Conservation (phyloP, 2,329 filamentous ascomycete genomes). For the Teratosphaeriaceae sp. region DNA sequence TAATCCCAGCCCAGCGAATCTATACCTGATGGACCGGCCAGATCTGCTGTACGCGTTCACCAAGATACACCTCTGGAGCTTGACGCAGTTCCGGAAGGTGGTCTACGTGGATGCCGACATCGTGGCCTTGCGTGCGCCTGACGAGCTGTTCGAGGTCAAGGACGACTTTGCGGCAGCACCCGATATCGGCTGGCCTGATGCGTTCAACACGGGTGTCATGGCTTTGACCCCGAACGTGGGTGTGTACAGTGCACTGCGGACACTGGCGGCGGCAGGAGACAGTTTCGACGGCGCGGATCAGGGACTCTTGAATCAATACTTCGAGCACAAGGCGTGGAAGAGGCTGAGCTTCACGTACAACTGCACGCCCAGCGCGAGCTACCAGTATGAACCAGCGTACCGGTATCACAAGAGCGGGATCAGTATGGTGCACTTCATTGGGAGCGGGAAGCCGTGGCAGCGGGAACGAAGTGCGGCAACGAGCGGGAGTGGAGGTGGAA, state of each 20-base stretch:
- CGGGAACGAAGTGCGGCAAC: constrained; percentile 42
- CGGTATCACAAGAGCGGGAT: constrained; percentile 87
- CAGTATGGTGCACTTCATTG: constrained; percentile 91
- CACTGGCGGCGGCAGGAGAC: constrained; percentile 76
- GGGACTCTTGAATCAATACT: constrained; percentile 92
- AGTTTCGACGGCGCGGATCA: constrained; percentile 98
- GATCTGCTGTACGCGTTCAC: constrained; percentile 92
- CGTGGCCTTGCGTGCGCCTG: constrained; percentile 81
- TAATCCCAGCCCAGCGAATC: constrained; percentile 71
- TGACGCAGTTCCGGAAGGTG: constrained; percentile 82
- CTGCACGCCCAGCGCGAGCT: constrained; percentile 91
- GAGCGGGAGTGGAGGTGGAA: constrained; percentile 15
- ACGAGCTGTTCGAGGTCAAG: constrained; percentile 75
- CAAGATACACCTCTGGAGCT: constrained; percentile 91
- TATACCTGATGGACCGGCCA: constrained; percentile 83
- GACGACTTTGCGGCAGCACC: constrained; percentile 66
- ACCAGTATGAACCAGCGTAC: constrained; percentile 95
- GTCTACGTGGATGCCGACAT: constrained; percentile 94
- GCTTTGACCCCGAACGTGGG: constrained; percentile 78
- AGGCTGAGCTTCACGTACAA: constrained; percentile 94
- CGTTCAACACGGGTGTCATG: constrained; percentile 98
- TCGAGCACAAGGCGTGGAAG: constrained; percentile 68
- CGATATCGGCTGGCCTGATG: constrained; percentile 96
- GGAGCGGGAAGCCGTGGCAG: constrained; percentile 79
- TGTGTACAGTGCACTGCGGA: constrained; percentile 78